Evolutionary conservation across 306 rosid genomes (phyloP).

Genomic region (Trifolium pratense): DNA sequence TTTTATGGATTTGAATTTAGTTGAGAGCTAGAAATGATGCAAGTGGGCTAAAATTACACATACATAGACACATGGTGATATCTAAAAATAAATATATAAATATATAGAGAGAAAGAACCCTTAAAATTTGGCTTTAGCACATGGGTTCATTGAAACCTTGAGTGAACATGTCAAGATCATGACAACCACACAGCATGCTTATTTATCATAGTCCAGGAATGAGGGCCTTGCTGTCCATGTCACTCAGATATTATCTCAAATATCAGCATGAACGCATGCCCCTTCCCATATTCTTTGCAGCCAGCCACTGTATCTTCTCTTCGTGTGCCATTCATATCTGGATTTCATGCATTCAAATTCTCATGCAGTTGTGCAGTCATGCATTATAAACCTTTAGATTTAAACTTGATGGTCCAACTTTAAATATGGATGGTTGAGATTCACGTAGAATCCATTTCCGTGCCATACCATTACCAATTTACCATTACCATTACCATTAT

Average conservation of each 20-base stretch:
- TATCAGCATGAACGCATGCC: conserved; percentile 48
- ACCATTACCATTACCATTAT: too few species aligned
- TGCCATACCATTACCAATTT: neutral
- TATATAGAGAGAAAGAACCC: conserved; percentile 49
- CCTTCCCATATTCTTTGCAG: conserved; percentile 46
- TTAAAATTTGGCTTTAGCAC: conserved; percentile 82
- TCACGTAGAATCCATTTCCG: too few species aligned
- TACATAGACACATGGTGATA: conserved; percentile 11
- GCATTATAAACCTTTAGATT: too few species aligned
- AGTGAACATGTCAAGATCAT: conserved; percentile 59
- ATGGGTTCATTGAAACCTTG: conserved; percentile 56
- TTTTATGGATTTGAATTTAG: neutral
- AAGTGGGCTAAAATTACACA: conserved; percentile 25
- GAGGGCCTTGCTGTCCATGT: conserved; percentile 60
- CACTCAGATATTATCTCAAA: conserved; percentile 59
- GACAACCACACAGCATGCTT: conserved; percentile 63
- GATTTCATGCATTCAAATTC: too few species aligned
- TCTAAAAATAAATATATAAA: neutral
- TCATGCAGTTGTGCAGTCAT: too few species aligned
- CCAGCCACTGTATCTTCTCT: conserved; percentile 24
- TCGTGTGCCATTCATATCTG: neutral
- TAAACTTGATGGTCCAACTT: too few species aligned
- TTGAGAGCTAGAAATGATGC: neutral
- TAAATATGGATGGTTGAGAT: too few species aligned
- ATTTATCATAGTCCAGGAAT: conserved; percentile 38